phyloP scores from a whole-genome alignment of 192 early-diverging fungal species.

The Rhizophlyctis rosea region DNA sequence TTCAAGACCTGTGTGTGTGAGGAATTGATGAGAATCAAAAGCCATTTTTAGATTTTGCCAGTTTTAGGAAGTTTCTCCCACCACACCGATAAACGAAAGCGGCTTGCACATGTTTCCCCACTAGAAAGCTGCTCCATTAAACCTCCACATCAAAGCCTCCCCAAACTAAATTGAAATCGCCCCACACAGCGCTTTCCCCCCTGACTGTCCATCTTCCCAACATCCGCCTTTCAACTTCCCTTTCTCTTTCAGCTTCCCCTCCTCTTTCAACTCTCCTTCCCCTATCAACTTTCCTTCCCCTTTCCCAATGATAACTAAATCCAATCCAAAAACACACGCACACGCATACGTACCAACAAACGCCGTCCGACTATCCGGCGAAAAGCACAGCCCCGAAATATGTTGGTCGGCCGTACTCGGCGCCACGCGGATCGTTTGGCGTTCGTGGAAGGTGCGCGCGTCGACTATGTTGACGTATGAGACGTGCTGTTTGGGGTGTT shows the following conservation, averaged over 20 bases:
- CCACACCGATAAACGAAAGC: neutral
- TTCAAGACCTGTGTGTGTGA: conserved; percentile 62
- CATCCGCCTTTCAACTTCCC: too few species aligned
- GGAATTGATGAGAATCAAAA: neutral
- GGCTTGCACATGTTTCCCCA: too few species aligned
- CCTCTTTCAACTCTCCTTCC: too few species aligned
- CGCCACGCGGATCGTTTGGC: conserved; percentile 77
- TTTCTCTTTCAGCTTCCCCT: too few species aligned
- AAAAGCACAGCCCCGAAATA: conserved; percentile 82
- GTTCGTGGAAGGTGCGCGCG: conserved; percentile 78
- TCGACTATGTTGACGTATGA: conserved; percentile 90
- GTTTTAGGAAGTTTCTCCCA: too few species aligned
- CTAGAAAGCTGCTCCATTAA: too few species aligned
- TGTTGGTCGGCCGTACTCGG: conserved; percentile 65
- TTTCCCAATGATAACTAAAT: neutral
- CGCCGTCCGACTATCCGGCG: conserved; percentile 75
- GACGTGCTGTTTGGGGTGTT: conserved; percentile 48
- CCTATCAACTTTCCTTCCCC: too few species aligned
- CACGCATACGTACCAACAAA: conserved; percentile 77
- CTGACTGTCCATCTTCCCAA: too few species aligned
- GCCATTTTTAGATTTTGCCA: neutral
- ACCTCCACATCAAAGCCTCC: too few species aligned
- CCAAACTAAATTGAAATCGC: too few species aligned
- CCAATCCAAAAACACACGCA: neutral
- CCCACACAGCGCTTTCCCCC: too few species aligned